Conservation (phyloP, 441 rosid species). For the Pelargonium myrrhifolium region DNA sequence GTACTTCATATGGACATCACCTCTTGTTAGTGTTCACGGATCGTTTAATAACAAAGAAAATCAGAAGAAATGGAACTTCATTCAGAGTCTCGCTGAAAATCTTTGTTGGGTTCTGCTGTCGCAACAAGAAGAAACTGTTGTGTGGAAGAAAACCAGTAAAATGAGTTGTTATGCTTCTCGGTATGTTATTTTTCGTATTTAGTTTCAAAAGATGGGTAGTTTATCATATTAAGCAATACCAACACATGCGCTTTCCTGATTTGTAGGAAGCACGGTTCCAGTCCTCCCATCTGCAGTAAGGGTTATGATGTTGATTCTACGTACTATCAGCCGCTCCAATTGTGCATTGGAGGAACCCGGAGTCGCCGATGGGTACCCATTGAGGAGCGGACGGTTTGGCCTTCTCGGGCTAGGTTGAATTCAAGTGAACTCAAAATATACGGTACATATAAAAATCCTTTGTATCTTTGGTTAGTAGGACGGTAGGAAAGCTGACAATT, state of each 20-base stretch:
- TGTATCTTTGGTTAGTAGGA: not conserved
- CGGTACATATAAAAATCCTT: slow-evolving; percentile 28
- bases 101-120: slow-evolving; percentile 85
- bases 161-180: slow-evolving; percentile 64
- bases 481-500: not conserved
- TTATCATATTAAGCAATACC: not conserved
- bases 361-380: slow-evolving; percentile 85
- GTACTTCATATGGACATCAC: slow-evolving; percentile 90
- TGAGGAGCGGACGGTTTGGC: slow-evolving; percentile 67
- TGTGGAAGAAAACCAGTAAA: slow-evolving; percentile 90
- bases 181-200: slow-evolving; percentile 31
- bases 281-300: slow-evolving; percentile 66
- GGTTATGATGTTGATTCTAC: slow-evolving; percentile 85
- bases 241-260: not conserved
- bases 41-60: slow-evolving; percentile 47
- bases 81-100: slow-evolving; percentile 58
- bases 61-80: slow-evolving; percentile 62
- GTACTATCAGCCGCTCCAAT: slow-evolving; percentile 78
- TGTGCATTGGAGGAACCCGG: slow-evolving; percentile 77
- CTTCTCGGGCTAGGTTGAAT: slow-evolving; percentile 68
- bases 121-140: slow-evolving; percentile 94
- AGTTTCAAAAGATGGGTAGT: not conserved
- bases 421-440: slow-evolving; percentile 70
- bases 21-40: slow-evolving; percentile 49
- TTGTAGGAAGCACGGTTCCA: slow-evolving; percentile 65